phyloP scores from a whole-genome alignment of 2,329 filamentous ascomycete species.

The Cladophialophora chaetospira region DNA sequence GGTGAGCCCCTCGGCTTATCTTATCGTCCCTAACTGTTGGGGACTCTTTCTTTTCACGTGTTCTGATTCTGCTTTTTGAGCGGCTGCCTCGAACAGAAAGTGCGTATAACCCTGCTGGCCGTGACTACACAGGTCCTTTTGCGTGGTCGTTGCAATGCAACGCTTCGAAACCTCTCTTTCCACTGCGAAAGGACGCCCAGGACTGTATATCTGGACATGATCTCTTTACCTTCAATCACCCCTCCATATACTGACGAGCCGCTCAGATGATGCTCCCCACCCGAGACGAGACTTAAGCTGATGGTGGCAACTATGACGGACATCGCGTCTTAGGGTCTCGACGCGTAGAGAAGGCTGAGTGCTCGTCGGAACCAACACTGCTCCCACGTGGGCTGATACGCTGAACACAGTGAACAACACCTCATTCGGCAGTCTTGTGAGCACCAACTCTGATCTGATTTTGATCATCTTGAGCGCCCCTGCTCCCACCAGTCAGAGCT shows the following conservation, averaged over 20 bases:
- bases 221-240: not conserved
- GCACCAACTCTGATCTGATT: not conserved
- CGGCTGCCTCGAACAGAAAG: not conserved
- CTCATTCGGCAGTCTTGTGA: not conserved
- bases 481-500: conserved; percentile 9
- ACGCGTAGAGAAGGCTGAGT: conserved; percentile 21
- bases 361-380: too few species aligned
- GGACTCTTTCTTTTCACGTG: not conserved
- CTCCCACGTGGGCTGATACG: conserved; percentile 23
- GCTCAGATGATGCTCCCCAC: not conserved
- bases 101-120: not conserved
- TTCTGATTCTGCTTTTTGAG: not conserved
- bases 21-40: conserved; percentile 1
- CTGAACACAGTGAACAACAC: conserved; percentile 2
- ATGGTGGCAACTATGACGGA: conserved; percentile 15
- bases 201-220: not conserved
- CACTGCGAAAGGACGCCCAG: not conserved
- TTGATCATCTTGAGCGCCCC: not conserved
- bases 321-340: not conserved
- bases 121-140: not conserved
- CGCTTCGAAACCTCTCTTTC: not conserved
- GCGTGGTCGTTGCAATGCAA: not conserved
- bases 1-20: not conserved
- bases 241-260: not conserved
- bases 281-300: conserved; percentile 3